Conservation (phyloP, 805 yeast genomes). For the Zygosaccharomyces siamensis region DNA sequence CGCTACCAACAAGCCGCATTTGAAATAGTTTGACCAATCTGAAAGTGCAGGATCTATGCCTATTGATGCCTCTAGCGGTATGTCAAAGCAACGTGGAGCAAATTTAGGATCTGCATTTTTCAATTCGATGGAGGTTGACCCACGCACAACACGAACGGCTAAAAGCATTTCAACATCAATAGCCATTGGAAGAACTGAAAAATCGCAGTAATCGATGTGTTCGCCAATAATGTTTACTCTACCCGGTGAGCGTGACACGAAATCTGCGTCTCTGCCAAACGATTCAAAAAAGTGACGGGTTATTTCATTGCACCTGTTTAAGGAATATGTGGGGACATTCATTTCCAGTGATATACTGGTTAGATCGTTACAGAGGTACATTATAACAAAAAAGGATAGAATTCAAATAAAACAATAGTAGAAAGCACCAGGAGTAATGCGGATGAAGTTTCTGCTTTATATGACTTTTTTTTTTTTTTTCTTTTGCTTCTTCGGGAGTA, state of each 20-base stretch:
- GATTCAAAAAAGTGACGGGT: conserved; percentile 6
- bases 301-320: conserved; percentile 1
- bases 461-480: background rate
- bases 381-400: background rate
- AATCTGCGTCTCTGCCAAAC: conserved; percentile 37
- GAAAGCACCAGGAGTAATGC: background rate
- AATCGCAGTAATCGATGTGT: conserved; percentile 65
- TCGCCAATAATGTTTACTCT: conserved; percentile 72
- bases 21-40: conserved; percentile 66
- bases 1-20: conserved; percentile 60
- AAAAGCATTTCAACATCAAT: conserved; percentile 57
- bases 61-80: conserved; percentile 41
- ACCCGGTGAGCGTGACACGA: conserved; percentile 65
- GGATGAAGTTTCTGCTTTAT: background rate
- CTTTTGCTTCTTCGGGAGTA: too few species aligned
- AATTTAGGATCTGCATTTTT: conserved; percentile 38
- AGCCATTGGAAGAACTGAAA: conserved; percentile 70
- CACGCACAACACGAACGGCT: conserved; percentile 40
- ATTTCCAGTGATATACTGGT: background rate
- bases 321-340: conserved; percentile 1
- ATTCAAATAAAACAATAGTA: background rate
- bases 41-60: conserved; percentile 46
- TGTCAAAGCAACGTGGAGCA: conserved; percentile 34
- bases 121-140: conserved; percentile 29
- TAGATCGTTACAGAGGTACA: conserved; percentile 3